phyloP scores from a whole-genome alignment of 306 rosid genomes.

The Bauhinia variegata region DNA sequence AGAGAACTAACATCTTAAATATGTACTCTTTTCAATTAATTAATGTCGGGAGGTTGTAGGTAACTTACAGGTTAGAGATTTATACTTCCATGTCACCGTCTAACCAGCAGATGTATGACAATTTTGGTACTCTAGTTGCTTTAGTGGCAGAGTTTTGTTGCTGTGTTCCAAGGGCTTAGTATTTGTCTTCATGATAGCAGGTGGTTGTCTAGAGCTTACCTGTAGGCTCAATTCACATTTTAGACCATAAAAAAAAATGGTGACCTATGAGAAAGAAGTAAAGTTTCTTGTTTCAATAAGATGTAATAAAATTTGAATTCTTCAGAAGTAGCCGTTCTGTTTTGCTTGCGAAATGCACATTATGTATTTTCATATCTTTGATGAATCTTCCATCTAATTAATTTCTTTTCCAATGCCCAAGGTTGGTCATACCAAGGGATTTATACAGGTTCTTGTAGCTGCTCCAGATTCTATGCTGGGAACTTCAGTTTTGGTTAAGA shows the following conservation, averaged over 20 bases:
- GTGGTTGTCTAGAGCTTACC: background rate
- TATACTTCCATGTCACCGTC: too few species aligned
- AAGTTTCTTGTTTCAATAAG: background rate
- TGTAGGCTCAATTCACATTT: background rate
- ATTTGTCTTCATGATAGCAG: too few species aligned
- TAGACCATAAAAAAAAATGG: constrained; percentile 6
- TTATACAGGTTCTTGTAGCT: constrained; percentile 81
- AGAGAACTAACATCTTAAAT: too few species aligned
- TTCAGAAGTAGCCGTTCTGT: constrained; percentile 20
- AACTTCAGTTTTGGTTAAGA: constrained; percentile 75
- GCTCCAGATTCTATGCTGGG: constrained; percentile 81
- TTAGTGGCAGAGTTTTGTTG: too few species aligned
- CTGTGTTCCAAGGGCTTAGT: too few species aligned
- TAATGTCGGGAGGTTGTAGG: too few species aligned
- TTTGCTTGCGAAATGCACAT: constrained; percentile 26
- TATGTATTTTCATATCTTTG: constrained; percentile 21
- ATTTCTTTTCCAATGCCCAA: constrained; percentile 41
- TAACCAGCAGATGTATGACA: background rate
- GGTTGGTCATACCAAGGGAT: constrained; percentile 99
- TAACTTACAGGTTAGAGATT: too few species aligned
- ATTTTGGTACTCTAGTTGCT: constrained; percentile 5
- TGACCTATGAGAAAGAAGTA: constrained; percentile 11
- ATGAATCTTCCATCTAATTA: constrained; percentile 27
- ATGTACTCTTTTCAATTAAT: too few species aligned
- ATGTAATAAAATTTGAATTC: constrained; percentile 25